phyloP scores from a whole-genome alignment of 805 yeast species.

The Hanseniaspora clermontiae region DNA sequence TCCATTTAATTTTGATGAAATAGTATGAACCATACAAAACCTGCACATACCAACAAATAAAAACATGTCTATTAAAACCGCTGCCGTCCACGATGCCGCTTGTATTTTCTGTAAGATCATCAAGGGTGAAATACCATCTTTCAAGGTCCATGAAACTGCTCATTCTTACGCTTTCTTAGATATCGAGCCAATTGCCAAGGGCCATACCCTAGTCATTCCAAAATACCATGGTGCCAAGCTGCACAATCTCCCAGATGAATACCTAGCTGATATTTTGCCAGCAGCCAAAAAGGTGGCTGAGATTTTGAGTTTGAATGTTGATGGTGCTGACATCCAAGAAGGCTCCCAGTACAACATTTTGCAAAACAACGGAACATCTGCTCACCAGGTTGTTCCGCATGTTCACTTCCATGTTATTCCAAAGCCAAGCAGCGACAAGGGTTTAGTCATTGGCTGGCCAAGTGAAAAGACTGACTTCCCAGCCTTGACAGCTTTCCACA shows the following conservation, averaged over 20 bases:
- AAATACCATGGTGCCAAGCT: conserved; percentile 86
- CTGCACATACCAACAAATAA: not conserved
- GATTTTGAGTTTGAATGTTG: conserved; percentile 51
- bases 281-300: conserved; percentile 74
- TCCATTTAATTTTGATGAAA: too few species aligned
- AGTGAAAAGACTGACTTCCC: conserved; percentile 65
- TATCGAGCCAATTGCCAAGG: conserved; percentile 81
- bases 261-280: conserved; percentile 74
- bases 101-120: conserved; percentile 92
- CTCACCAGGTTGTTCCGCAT: conserved; percentile 91
- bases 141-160: conserved; percentile 80
- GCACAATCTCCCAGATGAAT: conserved; percentile 87
- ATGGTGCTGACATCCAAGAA: conserved; percentile 44
- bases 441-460: conserved; percentile 93
- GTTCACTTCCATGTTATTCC: conserved; percentile 97
- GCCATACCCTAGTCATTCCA: conserved; percentile 83
- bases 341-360: conserved; percentile 75
- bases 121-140: conserved; percentile 89
- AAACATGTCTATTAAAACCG: conserved; percentile 17
- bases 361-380: conserved; percentile 89
- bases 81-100: conserved; percentile 34
- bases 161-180: conserved; percentile 75
- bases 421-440: conserved; percentile 58
- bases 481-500: conserved; percentile 54
- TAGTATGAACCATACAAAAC: too few species aligned